These are phyloP conservation scores for Verticillium nonalfalfae DNA, from an alignment of 2,329 filamentous ascomycete genomes.

Conservation along the genomic window DNA sequence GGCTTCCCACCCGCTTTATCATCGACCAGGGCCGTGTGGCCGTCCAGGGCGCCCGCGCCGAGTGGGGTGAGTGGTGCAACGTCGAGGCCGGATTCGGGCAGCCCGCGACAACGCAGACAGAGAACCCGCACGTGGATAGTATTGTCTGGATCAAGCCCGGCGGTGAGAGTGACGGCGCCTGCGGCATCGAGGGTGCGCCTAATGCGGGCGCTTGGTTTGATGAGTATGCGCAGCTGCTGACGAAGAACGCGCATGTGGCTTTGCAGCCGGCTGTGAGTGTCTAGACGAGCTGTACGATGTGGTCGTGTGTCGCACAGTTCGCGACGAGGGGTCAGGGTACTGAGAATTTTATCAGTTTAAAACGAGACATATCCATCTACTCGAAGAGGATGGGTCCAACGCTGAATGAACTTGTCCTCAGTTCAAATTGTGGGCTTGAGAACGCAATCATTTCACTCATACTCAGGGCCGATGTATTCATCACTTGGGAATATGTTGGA, in stretches of 20 bases:
- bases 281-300: neutral
- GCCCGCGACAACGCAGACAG: conserved; percentile 24
- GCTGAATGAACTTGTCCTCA: no score
- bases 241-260: conserved; percentile 26
- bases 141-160: conserved; percentile 40
- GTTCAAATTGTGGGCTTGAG: no score
- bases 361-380: no score
- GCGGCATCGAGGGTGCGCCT: conserved; percentile 28
- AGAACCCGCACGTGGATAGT: conserved; percentile 30
- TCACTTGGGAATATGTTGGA: no score
- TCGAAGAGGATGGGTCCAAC: no score
- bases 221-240: conserved; percentile 31
- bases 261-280: neutral
- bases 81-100: conserved; percentile 32
- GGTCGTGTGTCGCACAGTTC: no score
- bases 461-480: no score
- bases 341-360: no score
- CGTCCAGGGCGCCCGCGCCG: conserved; percentile 24
- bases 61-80: conserved; percentile 40
- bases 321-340: no score
- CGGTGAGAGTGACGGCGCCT: conserved; percentile 35
- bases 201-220: conserved; percentile 33
- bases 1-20: conserved; percentile 35
- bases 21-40: conserved; percentile 36
- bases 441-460: no score